A percentile compares a stretch with the other conserved stretches of the same genome.
Conservation (phyloP, 805 yeast species). For the Candida maris region DNA sequence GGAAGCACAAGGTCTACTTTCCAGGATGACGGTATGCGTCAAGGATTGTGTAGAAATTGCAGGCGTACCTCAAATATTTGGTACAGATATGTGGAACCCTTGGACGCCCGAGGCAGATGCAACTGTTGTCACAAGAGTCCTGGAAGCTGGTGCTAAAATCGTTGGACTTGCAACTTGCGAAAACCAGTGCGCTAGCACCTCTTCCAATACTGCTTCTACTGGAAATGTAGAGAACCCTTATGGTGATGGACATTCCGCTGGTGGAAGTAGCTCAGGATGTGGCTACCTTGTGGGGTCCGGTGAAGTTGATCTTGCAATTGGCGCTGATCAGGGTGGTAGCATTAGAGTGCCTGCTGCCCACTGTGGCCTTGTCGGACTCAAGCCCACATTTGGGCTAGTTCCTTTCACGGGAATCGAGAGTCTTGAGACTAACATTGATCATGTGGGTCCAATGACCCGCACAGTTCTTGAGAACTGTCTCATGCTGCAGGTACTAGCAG, state of each 20-base stretch:
- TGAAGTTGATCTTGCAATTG: slow-evolving; percentile 38
- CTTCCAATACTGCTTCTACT: slow-evolving; percentile 31
- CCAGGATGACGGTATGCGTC: slow-evolving; percentile 29
- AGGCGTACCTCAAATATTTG: slow-evolving; percentile 33
- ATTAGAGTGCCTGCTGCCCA: slow-evolving; percentile 43
- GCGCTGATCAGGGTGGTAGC: slow-evolving; percentile 41
- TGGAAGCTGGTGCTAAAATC: slow-evolving; percentile 35
- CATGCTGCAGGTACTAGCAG: slow-evolving; percentile 33
- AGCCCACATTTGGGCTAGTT: slow-evolving; percentile 45
- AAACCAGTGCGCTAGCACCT: slow-evolving; percentile 29
- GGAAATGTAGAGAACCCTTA: slow-evolving; percentile 46
- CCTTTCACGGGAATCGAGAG: slow-evolving; percentile 36
- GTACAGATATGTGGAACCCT: slow-evolving; percentile 32
- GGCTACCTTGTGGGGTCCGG: slow-evolving; percentile 41
- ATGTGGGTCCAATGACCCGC: slow-evolving; percentile 37
- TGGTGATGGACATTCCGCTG: slow-evolving; percentile 26
- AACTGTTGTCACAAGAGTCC: slow-evolving; percentile 32
- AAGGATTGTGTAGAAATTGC: slow-evolving; percentile 36
- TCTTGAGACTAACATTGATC: slow-evolving; percentile 33
- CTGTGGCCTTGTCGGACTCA: slow-evolving; percentile 37
- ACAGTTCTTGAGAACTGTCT: slow-evolving; percentile 33
- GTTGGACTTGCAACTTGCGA: slow-evolving; percentile 36
- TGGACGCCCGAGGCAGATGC: slow-evolving; percentile 36
- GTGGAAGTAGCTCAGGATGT: slow-evolving; percentile 53
- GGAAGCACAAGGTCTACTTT: slow-evolving; percentile 20